Conservation (phyloP, 78 protist species). For the Planoprotostelium fungivorum region DNA sequence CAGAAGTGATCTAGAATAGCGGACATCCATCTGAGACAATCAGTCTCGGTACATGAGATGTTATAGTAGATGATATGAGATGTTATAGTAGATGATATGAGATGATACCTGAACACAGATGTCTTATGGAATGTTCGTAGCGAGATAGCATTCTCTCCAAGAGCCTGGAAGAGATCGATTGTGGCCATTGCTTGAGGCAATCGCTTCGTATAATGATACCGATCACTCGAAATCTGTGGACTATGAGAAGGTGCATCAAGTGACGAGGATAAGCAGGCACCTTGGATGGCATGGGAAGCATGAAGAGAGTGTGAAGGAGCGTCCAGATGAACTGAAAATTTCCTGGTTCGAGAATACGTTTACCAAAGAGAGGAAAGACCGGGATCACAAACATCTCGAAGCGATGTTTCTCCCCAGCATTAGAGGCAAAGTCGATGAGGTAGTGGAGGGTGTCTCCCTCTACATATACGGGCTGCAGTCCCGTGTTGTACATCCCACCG, state of each 20-base stretch:
- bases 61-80: neutral
- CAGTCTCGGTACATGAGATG: neutral
- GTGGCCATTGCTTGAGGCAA: neutral
- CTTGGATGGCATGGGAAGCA: too few species aligned
- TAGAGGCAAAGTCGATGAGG: neutral
- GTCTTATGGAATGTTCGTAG: neutral
- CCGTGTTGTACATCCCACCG: neutral
- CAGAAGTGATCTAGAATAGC: neutral
- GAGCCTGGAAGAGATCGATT: neutral
- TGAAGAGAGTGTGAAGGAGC: neutral
- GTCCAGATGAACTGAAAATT: neutral
- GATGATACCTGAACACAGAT: neutral
- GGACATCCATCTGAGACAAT: neutral
- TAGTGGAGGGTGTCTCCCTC: neutral
- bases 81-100: too few species aligned
- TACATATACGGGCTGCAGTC: neutral
- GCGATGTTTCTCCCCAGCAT: neutral
- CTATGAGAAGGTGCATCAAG: too few species aligned
- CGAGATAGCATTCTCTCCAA: neutral
- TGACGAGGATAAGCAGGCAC: too few species aligned
- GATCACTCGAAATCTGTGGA: too few species aligned
- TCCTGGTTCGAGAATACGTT: neutral
- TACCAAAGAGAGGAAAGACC: neutral
- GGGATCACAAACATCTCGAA: neutral
- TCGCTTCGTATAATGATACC: too few species aligned